Evolutionary conservation across 2,329 filamentous ascomycete genomes (phyloP).

Genomic region (Camptophora hylomeconis): DNA sequence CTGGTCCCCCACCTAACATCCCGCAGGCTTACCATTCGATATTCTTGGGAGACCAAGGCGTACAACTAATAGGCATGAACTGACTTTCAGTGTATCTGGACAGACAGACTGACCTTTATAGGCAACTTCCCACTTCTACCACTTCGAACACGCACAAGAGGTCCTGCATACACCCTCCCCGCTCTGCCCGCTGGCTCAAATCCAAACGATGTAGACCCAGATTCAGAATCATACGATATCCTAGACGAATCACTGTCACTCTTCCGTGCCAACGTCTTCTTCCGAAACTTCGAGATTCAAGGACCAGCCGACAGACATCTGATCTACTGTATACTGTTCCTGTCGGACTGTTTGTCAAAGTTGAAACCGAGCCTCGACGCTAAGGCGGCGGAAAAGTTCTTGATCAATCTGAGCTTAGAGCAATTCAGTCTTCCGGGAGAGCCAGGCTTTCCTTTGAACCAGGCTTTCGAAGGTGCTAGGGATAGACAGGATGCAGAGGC

Average conservation of each 20-base stretch:
- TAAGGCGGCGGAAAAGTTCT: conserved; percentile 57
- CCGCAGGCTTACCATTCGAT: conserved; percentile 89
- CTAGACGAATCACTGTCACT: conserved; percentile 85
- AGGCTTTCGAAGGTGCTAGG: conserved; percentile 83
- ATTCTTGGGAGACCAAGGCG: conserved; percentile 70
- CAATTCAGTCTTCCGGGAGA: conserved; percentile 93
- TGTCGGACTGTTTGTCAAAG: conserved; percentile 80
- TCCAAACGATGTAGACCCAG: conserved; percentile 52
- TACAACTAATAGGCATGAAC: conserved; percentile 47
- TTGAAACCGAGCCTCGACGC: conserved; percentile 61
- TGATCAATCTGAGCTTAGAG: conserved; percentile 82
- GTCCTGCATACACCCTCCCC: conserved; percentile 80
- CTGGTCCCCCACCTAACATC: not conserved
- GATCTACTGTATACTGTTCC: conserved; percentile 91
- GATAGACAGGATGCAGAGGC: conserved; percentile 83
- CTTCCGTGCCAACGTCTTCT: conserved; percentile 97
- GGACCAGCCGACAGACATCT: conserved; percentile 86
- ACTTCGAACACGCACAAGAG: conserved; percentile 84
- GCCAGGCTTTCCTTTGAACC: conserved; percentile 83
- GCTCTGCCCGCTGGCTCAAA: conserved; percentile 44
- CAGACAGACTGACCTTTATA: conserved; percentile 28
- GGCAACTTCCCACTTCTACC: conserved; percentile 94
- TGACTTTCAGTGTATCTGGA: not conserved
- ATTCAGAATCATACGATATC: conserved; percentile 88
- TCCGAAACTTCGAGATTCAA: conserved; percentile 98